Percentiles rank a stretch among this genome's conserved stretches.
Conservation (phyloP, 192 early-diverging fungal genomes). For the Coemansia sp. region DNA sequence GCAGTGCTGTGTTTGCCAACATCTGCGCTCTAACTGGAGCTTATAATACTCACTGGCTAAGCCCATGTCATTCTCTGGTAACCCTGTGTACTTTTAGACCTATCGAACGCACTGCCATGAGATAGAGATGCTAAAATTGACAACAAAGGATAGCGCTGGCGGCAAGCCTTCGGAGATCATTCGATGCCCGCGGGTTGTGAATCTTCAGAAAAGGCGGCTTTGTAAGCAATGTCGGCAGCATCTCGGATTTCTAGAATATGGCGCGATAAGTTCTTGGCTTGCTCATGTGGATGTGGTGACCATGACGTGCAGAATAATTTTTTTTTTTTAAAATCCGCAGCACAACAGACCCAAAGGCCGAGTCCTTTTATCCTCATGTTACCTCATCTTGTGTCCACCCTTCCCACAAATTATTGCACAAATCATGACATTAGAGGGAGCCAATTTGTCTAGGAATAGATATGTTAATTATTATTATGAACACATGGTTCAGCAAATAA, state of each 20-base stretch:
- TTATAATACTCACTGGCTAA: not conserved
- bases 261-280: not conserved
- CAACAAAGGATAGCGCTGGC: not conserved
- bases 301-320: not conserved
- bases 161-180: not conserved
- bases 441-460: not conserved
- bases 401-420: conserved; percentile 1
- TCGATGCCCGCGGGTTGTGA: not conserved
- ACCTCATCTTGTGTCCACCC: not conserved
- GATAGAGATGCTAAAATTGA: not conserved
- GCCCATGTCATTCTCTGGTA: not conserved
- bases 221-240: not conserved
- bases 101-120: not conserved
- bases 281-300: not conserved
- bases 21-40: not conserved
- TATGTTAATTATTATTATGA: not conserved
- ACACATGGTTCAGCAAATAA: conserved; percentile 57
- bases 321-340: conserved; percentile 11
- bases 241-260: not conserved
- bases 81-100: not conserved
- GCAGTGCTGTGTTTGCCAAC: not conserved
- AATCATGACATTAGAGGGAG: not conserved
- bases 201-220: not conserved
- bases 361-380: not conserved
- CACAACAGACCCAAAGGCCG: conserved; percentile 8